Evolutionary conservation across 306 rosid genomes (phyloP).

Genomic region (Rosa rugosa): DNA sequence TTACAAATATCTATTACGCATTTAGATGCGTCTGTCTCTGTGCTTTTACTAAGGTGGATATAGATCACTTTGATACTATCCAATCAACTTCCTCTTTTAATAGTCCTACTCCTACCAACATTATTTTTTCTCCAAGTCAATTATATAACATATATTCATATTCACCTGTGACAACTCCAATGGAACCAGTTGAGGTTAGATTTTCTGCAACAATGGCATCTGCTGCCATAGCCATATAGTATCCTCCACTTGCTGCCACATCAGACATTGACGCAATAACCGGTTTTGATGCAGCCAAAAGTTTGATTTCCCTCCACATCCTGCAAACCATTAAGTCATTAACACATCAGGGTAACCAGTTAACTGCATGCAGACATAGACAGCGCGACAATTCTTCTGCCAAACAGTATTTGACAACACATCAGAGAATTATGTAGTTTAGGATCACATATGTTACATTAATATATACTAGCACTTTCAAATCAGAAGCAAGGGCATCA

Average conservation of each 20-base stretch:
- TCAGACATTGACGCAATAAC: constrained; percentile 88
- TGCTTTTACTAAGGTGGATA: background rate
- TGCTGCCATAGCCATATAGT: constrained; percentile 98
- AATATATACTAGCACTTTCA: too few species aligned
- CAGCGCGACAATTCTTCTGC: background rate
- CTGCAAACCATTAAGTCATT: constrained; percentile 48
- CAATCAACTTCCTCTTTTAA: background rate
- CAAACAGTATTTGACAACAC: background rate
- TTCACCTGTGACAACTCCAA: constrained; percentile 92
- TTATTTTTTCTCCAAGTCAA: too few species aligned
- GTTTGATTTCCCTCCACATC: constrained; percentile 65
- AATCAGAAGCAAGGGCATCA: too few species aligned
- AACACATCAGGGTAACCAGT: constrained; percentile 19
- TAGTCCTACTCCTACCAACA: background rate
- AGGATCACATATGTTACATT: background rate
- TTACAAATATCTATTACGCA: background rate
- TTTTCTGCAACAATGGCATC: constrained; percentile 89
- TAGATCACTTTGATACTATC: background rate
- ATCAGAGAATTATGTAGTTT: background rate
- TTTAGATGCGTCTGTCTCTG: background rate
- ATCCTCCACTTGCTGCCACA: constrained; percentile 98
- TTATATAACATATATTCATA: constrained; percentile 12
- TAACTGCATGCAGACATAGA: background rate
- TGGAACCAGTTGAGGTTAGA: constrained; percentile 25
- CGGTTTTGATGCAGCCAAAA: too few species aligned